Evolutionary conservation across 768 basidiomycete genomes (phyloP), one percentile per base, ranked within the genome.

Genomic region (Russula earlei): DNA sequence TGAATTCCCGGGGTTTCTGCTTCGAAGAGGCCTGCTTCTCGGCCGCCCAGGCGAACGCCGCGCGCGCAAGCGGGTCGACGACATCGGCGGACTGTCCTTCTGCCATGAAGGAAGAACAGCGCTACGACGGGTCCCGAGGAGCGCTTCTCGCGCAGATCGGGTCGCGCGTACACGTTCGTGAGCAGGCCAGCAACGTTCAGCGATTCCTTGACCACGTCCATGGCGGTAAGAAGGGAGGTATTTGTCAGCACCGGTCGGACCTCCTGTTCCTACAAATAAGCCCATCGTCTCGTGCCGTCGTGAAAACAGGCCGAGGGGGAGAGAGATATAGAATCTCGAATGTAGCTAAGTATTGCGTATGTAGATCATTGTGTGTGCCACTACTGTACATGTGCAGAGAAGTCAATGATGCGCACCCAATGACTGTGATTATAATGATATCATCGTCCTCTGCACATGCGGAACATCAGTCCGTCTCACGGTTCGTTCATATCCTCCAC

Each of bases 51-150:
- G 68, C 63, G 33, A 77, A 55, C 6, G 73, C 62, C 17, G 63
- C 67, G 22, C 69, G 60, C 5, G 72, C 74, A 27, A 73, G 65
- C 27, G 59, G 49, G 11, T 67, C 66, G 58, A 73, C 64, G 43
- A 64, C 56, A 19, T 69, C 65, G 27, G 71, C 65, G 15, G 66
- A 67, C 14, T 68, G 29, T 67, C n/a, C 53, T 60, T 24, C 79
- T 68, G 1, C 80, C 79, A 62, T 81, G 79, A 4, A 78, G 69
- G 36, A 78, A 68, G 64, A 81, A 74, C 43, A 75, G 58, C 43
- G 74, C 67, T 17, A 68, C 65, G 48, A 74, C 27, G 5, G 66
- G 64, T 33, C 50, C 45, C n/a, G 36, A 36, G 15, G 54, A 14
- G 27, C 29, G 14, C 11, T 34, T 42, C 15, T 36, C 20, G 43